These are phyloP conservation scores for Mycena sanguinolenta DNA, from an alignment of 768 basidiomycete species.

Conservation along the genomic window DNA sequence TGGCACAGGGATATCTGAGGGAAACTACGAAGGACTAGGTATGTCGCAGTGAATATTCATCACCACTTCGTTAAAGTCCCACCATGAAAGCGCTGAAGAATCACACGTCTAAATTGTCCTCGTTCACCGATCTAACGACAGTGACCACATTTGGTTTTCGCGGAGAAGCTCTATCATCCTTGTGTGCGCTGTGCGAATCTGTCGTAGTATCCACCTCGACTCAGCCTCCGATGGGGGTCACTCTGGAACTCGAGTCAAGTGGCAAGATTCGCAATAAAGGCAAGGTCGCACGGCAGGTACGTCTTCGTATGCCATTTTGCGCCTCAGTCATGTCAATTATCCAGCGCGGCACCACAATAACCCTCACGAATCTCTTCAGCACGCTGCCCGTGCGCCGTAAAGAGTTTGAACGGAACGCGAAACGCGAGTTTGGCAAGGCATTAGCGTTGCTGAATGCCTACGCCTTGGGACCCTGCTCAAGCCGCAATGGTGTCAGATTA, in stretches of 20 bases:
- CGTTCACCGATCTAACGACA: conserved; percentile 78
- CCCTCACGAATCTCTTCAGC: conserved; percentile 77
- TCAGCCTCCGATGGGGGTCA: conserved; percentile 81
- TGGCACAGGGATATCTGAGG: conserved; percentile 84
- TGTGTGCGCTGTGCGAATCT: conserved; percentile 85
- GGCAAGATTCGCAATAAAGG: conserved; percentile 71
- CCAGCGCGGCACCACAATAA: conserved; percentile 90
- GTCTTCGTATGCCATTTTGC: conserved; percentile 33
- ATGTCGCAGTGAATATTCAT: neutral
- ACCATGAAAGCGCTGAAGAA: conserved; percentile 81
- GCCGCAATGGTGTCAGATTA: conserved; percentile 79
- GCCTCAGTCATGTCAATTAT: neutral
- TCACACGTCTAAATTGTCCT: conserved; percentile 90
- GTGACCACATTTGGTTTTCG: conserved; percentile 94
- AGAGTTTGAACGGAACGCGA: conserved; percentile 89
- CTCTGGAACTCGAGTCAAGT: conserved; percentile 77
- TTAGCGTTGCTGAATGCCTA: conserved; percentile 88
- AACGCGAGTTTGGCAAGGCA: conserved; percentile 91
- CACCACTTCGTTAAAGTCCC: neutral
- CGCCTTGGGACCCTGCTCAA: conserved; percentile 88
- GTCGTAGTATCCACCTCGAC: conserved; percentile 85
- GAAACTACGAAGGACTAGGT: conserved; percentile 70
- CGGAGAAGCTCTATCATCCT: conserved; percentile 94
- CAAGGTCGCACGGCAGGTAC: conserved; percentile 84
- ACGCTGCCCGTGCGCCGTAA: conserved; percentile 92